A percentile compares a stretch with the other conserved stretches of the same genome.
These are phyloP conservation scores for Kwoniella heveanensis DNA, from an alignment of 768 basidiomycete genomes.

Conservation along the genomic window DNA sequence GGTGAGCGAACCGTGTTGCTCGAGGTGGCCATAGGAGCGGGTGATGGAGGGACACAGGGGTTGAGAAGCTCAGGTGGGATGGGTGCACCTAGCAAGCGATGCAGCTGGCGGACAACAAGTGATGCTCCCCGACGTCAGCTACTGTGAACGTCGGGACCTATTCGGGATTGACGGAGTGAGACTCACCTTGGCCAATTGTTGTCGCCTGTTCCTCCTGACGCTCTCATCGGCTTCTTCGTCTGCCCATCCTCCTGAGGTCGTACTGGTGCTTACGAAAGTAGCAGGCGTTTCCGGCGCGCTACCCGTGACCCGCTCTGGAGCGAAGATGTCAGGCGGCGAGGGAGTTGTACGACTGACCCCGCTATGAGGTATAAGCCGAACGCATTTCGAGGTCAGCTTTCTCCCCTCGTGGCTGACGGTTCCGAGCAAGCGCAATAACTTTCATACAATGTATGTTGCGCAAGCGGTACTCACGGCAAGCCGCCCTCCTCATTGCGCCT, in stretches of 20 bases:
- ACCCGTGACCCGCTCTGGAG: background rate
- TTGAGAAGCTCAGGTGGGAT: conserved; percentile 26
- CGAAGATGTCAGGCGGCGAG: background rate
- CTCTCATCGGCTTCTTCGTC: conserved; percentile 14
- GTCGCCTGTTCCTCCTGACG: conserved; percentile 20
- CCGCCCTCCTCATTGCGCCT: background rate
- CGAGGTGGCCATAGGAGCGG: background rate
- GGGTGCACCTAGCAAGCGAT: conserved; percentile 34
- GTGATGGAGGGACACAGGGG: conserved; percentile 14
- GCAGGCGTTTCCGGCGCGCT: conserved; percentile 13
- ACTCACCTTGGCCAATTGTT: conserved; percentile 40
- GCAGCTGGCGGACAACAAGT: conserved; percentile 27
- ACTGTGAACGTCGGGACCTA: no score
- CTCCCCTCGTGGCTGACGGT: no score
- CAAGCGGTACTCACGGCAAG: background rate
- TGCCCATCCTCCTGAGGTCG: background rate
- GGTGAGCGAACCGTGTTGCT: background rate
- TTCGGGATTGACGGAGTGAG: no score
- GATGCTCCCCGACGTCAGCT: no score
- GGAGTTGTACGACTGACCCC: background rate
- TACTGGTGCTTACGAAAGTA: conserved; percentile 7
- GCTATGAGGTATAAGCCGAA: background rate
- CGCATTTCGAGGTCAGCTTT: no score
- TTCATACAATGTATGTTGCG: no score
- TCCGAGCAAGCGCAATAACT: no score